Percentiles rank a stretch among this genome's conserved stretches.
Evolutionary conservation across 495 filamentous ascomycete genomes (phyloP).

Genomic region (Aspergillus ostianus): DNA sequence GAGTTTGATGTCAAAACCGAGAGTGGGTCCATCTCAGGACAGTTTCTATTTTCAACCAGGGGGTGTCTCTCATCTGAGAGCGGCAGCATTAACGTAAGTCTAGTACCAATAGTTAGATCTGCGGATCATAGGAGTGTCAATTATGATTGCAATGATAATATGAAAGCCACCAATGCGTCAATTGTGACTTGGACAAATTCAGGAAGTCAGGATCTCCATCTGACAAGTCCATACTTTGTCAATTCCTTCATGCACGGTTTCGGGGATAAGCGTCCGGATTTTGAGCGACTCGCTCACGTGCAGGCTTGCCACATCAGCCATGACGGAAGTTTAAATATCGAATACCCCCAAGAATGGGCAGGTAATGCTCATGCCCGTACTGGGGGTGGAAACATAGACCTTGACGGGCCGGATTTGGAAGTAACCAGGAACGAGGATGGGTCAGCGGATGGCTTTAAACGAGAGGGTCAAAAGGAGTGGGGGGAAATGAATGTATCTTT

Average conservation of each 20-base stretch:
- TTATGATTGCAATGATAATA: constrained; percentile 1
- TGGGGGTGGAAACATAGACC: too few relatives aligned
- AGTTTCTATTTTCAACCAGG: constrained; percentile 3
- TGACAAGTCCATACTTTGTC: constrained; percentile 2
- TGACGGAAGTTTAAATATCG: too few relatives aligned
- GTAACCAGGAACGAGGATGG: too few relatives aligned
- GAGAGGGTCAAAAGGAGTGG: too few relatives aligned
- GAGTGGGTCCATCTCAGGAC: constrained; percentile 3
- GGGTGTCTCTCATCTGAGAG: constrained; percentile 1
- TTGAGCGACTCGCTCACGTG: too few relatives aligned
- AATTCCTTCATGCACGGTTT: constrained; percentile 4
- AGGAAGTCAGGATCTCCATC: background rate
- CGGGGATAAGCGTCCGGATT: too few relatives aligned
- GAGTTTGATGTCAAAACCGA: background rate
- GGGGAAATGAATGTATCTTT: too few relatives aligned
- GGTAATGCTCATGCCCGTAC: too few relatives aligned
- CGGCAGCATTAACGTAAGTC: constrained; percentile 1
- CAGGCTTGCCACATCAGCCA: too few relatives aligned
- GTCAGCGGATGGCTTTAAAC: too few relatives aligned
- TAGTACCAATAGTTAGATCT: background rate
- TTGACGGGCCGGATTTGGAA: too few relatives aligned
- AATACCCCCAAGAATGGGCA: too few relatives aligned
- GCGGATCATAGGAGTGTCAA: constrained; percentile 1
- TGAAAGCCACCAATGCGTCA: constrained; percentile 2
- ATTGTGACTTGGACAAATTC: constrained; percentile 3